phyloP scores from a whole-genome alignment of 2,329 filamentous ascomycete genomes.

The Drechslerella dactyloides region DNA sequence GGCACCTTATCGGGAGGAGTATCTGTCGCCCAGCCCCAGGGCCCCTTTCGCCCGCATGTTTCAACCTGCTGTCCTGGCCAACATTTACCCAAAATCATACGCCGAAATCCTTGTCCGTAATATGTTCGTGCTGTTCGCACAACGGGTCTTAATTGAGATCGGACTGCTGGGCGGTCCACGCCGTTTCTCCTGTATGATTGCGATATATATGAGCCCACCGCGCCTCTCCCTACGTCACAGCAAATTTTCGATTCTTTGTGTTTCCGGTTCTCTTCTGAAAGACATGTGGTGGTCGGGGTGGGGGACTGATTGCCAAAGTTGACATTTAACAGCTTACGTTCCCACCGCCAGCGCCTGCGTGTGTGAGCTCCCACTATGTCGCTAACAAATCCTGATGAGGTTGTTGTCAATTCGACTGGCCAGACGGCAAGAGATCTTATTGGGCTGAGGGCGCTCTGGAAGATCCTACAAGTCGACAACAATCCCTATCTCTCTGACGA shows the following conservation, averaged over 20 bases:
- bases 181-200: conserved; percentile 13
- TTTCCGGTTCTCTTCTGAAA: conserved; percentile 9
- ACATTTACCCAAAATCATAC: conserved; percentile 26
- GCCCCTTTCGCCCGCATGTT: conserved; percentile 47
- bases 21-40: conserved; percentile 30
- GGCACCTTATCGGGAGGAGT: conserved; percentile 49
- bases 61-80: conserved; percentile 48
- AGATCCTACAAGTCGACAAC: conserved; percentile 36
- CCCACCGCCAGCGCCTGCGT: not conserved
- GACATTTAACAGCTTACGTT: not conserved
- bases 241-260: conserved; percentile 13
- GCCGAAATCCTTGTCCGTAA: conserved; percentile 23
- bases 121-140: conserved; percentile 13
- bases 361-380: conserved; percentile 21
- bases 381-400: conserved; percentile 23
- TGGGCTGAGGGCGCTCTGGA: conserved; percentile 30
- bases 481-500: conserved; percentile 35
- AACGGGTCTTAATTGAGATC: not conserved
- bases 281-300: conserved; percentile 41
- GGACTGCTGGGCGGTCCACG: no score
- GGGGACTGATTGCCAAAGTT: conserved; percentile 30
- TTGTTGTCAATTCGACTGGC: conserved; percentile 42
- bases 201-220: conserved; percentile 40
- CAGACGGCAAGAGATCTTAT: conserved; percentile 37
- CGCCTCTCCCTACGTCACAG: conserved; percentile 23